Evolutionary conservation across 148 eudicot genomes (phyloP).

Genomic region (Camellia lanceoleosa): DNA sequence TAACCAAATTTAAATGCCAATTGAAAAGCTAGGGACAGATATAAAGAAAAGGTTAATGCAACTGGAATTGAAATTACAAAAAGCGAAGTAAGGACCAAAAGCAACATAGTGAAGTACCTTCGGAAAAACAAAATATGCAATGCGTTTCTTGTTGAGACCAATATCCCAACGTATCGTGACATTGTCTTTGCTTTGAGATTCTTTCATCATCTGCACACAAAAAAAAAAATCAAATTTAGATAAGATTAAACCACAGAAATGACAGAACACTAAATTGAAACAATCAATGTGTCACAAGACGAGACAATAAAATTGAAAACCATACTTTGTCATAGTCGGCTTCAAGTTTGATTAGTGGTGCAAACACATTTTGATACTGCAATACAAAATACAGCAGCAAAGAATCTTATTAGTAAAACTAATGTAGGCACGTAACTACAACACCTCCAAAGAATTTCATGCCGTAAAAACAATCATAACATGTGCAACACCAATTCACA

Average conservation of each 20-base stretch:
- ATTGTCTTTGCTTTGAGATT: slow-evolving; percentile 98
- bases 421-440: neutral
- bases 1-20: neutral
- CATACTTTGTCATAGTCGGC: slow-evolving; percentile 96
- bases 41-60: neutral
- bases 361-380: slow-evolving; percentile 99
- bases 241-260: neutral
- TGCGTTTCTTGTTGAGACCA: slow-evolving; percentile 97
- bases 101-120: slow-evolving; percentile 51
- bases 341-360: slow-evolving; percentile 97
- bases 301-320: neutral
- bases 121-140: slow-evolving; percentile 96
- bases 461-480: neutral
- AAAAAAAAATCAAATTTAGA: neutral
- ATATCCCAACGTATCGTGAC: slow-evolving; percentile 95
- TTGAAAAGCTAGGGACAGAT: neutral
- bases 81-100: neutral
- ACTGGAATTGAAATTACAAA: slow-evolving; percentile 13
- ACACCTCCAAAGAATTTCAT: neutral
- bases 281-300: too few species aligned
- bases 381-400: slow-evolving; percentile 19
- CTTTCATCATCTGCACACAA: slow-evolving; percentile 87
- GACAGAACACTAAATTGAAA: too few species aligned
- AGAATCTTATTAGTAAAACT: neutral
- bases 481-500: neutral